phyloP scores from a whole-genome alignment of 2,329 filamentous ascomycete species.

The Exophiala sideris region DNA sequence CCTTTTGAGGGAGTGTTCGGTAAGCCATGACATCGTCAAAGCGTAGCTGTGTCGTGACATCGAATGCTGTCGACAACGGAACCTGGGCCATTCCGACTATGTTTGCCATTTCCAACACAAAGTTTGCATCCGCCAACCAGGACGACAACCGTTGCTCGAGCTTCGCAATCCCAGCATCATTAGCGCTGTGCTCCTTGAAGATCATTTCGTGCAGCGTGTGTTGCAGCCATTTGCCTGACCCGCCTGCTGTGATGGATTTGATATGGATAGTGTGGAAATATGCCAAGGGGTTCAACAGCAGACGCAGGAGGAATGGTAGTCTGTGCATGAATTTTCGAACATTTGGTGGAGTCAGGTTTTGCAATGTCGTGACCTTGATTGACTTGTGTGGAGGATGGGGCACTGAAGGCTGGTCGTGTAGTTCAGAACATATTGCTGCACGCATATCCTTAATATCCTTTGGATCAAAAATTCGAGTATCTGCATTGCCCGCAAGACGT shows the following conservation, averaged over 20 bases:
- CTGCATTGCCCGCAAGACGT: conserved; percentile 31
- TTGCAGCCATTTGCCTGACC: conserved; percentile 51
- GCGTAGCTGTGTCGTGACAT: conserved; percentile 46
- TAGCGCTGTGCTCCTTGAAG: conserved; percentile 48
- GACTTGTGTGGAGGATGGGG: conserved; percentile 50
- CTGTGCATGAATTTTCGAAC: conserved; percentile 47
- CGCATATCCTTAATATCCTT: conserved; percentile 43
- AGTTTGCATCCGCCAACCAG: conserved; percentile 54
- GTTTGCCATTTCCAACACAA: conserved; percentile 47
- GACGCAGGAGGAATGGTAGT: conserved; percentile 48
- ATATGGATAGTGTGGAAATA: conserved; percentile 54
- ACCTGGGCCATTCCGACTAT: conserved; percentile 47
- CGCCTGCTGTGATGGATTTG: conserved; percentile 48
- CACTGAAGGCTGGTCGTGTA: conserved; percentile 49
- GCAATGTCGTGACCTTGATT: conserved; percentile 49
- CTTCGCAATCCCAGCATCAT: conserved; percentile 44
- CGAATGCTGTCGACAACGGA: conserved; percentile 47
- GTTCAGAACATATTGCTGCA: conserved; percentile 49
- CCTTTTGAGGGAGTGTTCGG: conserved; percentile 43
- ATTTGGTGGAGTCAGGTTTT: conserved; percentile 41
- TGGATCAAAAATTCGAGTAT: conserved; percentile 31
- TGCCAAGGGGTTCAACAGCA: conserved; percentile 48
- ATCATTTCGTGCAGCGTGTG: conserved; percentile 46
- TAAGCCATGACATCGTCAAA: conserved; percentile 51
- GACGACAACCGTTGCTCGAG: conserved; percentile 46